Percentiles rank a stretch among this genome's conserved stretches.
phyloP scores from a whole-genome alignment of 2,329 filamentous ascomycete genomes.

The Paramyrothecium roridum region DNA sequence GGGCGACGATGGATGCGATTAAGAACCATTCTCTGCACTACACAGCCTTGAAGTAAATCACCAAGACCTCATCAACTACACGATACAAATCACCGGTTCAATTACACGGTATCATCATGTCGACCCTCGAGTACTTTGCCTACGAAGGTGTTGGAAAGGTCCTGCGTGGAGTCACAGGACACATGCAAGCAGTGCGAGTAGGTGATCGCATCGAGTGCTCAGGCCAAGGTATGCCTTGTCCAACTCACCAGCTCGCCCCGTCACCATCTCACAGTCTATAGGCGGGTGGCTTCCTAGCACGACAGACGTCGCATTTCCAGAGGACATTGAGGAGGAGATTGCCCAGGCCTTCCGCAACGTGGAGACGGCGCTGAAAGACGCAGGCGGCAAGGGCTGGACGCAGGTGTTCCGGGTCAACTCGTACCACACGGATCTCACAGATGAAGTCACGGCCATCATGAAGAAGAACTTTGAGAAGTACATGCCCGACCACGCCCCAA shows the following conservation, averaged over 20 bases:
- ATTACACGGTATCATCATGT: conserved; percentile 17
- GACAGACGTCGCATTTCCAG: conserved; percentile 23
- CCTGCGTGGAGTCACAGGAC: conserved; percentile 26
- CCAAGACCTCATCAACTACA: no score
- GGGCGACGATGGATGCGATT: no score
- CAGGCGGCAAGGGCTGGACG: conserved; percentile 50
- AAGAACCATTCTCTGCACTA: no score
- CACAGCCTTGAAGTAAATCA: no score
- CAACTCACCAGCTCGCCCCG: not conserved
- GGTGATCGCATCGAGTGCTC: conserved; percentile 43
- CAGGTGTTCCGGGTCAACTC: conserved; percentile 46
- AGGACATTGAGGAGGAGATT: conserved; percentile 37
- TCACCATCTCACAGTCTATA: conserved; percentile 4
- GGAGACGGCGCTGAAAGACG: conserved; percentile 41
- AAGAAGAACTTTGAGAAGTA: conserved; percentile 42
- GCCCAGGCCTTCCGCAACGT: conserved; percentile 53
- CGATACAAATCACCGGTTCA: no score
- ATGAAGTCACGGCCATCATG: conserved; percentile 34
- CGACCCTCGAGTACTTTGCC: conserved; percentile 21
- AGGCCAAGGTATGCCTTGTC: conserved; percentile 37
- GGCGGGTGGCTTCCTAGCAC: conserved; percentile 24
- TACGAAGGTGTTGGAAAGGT: conserved; percentile 25
- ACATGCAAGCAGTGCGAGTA: conserved; percentile 46
- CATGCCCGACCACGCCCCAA: conserved; percentile 46
- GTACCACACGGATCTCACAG: conserved; percentile 38